Percentiles rank a stretch among this genome's conserved stretches.
phyloP scores from a whole-genome alignment of 805 yeast species.

The Ogataea pini region DNA sequence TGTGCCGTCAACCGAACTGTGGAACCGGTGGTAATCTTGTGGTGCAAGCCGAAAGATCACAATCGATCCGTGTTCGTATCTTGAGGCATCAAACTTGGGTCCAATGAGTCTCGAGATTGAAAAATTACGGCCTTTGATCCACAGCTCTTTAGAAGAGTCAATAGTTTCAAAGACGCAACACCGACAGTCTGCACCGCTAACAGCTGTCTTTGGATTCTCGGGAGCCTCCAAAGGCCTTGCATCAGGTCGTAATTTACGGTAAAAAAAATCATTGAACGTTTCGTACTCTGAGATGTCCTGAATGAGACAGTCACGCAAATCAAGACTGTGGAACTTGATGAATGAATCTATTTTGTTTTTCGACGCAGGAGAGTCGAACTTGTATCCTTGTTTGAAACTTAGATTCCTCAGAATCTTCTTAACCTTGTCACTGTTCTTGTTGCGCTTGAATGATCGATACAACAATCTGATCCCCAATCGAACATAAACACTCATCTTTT shows the following conservation, averaged over 20 bases:
- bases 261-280: slow-evolving; percentile 89
- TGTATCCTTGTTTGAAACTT: slow-evolving; percentile 79
- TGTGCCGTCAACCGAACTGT: slow-evolving; percentile 77
- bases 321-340: slow-evolving; percentile 78
- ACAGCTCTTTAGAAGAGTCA: slow-evolving; percentile 62
- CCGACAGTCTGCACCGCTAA: slow-evolving; percentile 88
- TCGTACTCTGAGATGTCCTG: slow-evolving; percentile 49
- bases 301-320: slow-evolving; percentile 64
- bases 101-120: slow-evolving; percentile 55
- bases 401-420: slow-evolving; percentile 61
- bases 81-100: slow-evolving; percentile 40
- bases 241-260: slow-evolving; percentile 69
- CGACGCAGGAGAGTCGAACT: slow-evolving; percentile 74
- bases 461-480: slow-evolving; percentile 82
- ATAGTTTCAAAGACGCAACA: slow-evolving; percentile 68
- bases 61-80: slow-evolving; percentile 54
- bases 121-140: slow-evolving; percentile 89
- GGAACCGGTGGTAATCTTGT: slow-evolving; percentile 95
- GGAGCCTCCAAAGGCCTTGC: slow-evolving; percentile 70
- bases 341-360: slow-evolving; percentile 70
- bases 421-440: slow-evolving; percentile 46
- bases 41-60: slow-evolving; percentile 92
- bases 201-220: slow-evolving; percentile 48
- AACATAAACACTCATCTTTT: slow-evolving; percentile 87
- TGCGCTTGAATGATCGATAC: slow-evolving; percentile 68